Base-by-base conservation (phyloP, 73 alveolate genomes). In the Paramecium sexaurelia region DNA sequence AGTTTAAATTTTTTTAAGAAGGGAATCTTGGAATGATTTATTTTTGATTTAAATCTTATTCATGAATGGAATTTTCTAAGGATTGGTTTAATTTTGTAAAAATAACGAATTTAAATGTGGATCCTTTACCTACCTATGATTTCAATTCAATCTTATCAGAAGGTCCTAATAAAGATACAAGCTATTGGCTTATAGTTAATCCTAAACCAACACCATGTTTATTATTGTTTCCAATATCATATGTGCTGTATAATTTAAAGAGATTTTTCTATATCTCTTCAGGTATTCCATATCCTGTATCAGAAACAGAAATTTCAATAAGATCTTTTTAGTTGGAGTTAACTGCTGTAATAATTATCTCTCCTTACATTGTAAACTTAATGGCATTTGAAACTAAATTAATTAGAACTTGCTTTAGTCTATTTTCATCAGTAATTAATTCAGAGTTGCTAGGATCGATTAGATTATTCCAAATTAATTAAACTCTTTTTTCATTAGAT, bases 241-340 rank as follows among this genome's bases (percentile, higher is more conserved):
- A 78, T 1, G 94, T 73, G 15, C 87, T 36, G 43, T 78, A 91
- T 51, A 91, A 36, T 37, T 68, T 75, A 55, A 91, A 91, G 15
- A 91, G 78, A 32, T 91, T 91, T 20, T 84, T 45, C 10, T 82
- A 56, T 20, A 78, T 85, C 3, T 39, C 86, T 9, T 26, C 69
- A 6, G 94, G 68, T 45, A 91, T 91, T 7, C 94, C 94, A 45
- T 47, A 55, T 20, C 94, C 94, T 13, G 94, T 78, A 61, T 91
- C 94, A 13, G 27, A 39, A 1, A 91, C 94, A 10, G 67, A 56
- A 24, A 78, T 39, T 78, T 78, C 90, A 20, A 78, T 24, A 41
- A 78, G 13, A 40, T 78, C 90, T 2, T 19, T n/a, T 45, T 20
- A 20, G 11, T 17, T 11, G 11, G 45, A 7, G 5, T 71, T 33